Base-by-base conservation (phyloP, 176 grass and related monocot species). In the Canna indica region DNA sequence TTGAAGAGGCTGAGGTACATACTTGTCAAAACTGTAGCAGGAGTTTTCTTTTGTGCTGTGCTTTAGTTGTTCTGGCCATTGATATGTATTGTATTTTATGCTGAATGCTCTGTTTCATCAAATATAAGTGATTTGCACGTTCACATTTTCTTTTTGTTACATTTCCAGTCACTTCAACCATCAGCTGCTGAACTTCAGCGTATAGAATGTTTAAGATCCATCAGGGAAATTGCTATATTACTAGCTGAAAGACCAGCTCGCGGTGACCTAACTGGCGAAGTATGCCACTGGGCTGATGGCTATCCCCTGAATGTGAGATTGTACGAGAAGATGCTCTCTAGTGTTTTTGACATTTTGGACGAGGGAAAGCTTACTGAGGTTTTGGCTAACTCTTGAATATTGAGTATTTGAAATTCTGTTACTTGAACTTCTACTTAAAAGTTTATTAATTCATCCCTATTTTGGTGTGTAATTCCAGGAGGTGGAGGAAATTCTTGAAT, bases 201-300 rank as follows among this genome's bases (percentile, higher is more conserved):
- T 68, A 83, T 77, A 47, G 93, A 97, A 75, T 85, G 88, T 72
- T 47, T 93, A 75, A 84, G 89, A 83, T 87, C 84, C 28, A 47
- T 93, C 45, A 90, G 84, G 87, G 94, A 93, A 79, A 81, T 85
- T 74, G 75, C 89, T 4, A 88, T 80, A 32, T 85, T 82, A 73
- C 78, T 93, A 58, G 85, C 89, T 77, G 94, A 99, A 78, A 92
- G 94, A 70, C 89, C 94, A 75, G 86, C 82, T 53, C 76, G 94
- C 30, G 89, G 84, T 69, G 94, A 99, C 87, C 76, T 93, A 72
- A 88, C 89, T 77, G 94, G 94, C 71, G 94, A 99, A 42, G 86
- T 92, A 77, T 99, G 94, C 75, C 94, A 99, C 62, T 99, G 94
- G 94, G 86, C 86, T 76, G 89, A 99, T 87, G 94, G 94, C 59